Evolutionary conservation across 1,139 yeast genomes (phyloP), one percentile per base, ranked within the genome.

Genomic region (Ogataea hybrid): DNA sequence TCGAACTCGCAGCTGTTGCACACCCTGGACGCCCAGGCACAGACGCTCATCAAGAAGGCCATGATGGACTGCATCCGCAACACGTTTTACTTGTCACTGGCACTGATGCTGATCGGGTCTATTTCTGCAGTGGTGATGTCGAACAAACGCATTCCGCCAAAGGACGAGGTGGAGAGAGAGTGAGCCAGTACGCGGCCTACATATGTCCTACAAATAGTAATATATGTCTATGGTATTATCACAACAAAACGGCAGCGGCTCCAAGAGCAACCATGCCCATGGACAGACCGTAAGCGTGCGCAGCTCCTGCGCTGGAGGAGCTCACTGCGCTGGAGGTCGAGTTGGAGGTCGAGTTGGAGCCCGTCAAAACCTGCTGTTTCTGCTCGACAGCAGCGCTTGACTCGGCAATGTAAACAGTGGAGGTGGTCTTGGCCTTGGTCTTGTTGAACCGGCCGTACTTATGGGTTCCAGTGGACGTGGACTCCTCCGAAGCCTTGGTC

Each of bases 401-500:
- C 25, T 37, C 44, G 22, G 48, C 46, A 22, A 39, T 40, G 14
- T 37, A 52, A 15, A 47, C 50, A 21, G 67, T 59, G 28, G 74
- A 53, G 37, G 66, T 59, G 25, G 64, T 49, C 10, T 67, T 57
- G 16, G 58, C 53, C 48, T 61, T 58, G 47, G 81, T 74, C 64
- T 75, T 71, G 69, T 77, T 69, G 54, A 75, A 76, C 59, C 66
- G 70, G 43, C 81, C 81, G 52, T 64, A 64, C 51, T 58, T 70
- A 65, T 71, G 75, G 43, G 78, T 73, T 46, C 76, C 76, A 28
- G 74, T 58, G 18, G 63, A 48, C 32, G 65, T 47, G n/a, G 62
- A 51, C 22, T 61, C 53, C 12, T 62, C 46, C 7, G 70, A 57
- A 14, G 55, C 51, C 54, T 58, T 58, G 50, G 79, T 72, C 58